Conservation (phyloP, 768 basidiomycete species). For the Macrolepiota fuliginosa region DNA sequence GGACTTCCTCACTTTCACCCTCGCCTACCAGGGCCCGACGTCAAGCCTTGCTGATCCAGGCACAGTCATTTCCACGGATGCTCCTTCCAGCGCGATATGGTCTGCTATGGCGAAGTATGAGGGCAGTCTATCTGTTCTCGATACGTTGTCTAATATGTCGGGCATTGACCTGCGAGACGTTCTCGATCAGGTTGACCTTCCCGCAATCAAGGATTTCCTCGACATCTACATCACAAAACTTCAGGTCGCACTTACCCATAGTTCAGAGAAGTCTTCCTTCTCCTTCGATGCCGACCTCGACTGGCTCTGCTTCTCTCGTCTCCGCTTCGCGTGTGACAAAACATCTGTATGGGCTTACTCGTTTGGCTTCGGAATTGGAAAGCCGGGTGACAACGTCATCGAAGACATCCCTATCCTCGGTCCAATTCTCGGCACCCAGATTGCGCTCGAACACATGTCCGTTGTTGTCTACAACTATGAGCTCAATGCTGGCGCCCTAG, state of each 20-base stretch:
- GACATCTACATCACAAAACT: neutral
- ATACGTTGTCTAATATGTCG: neutral
- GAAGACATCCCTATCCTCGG: neutral
- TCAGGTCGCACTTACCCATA: neutral
- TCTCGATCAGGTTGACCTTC: neutral
- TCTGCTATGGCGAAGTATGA: neutral
- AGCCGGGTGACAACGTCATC: neutral
- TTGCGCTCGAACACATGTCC: neutral
- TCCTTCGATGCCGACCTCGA: neutral
- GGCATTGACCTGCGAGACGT: neutral
- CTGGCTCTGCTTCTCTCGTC: neutral
- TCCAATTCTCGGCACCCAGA: neutral
- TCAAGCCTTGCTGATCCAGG: neutral
- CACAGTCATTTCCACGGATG: neutral
- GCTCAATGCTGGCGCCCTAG: neutral
- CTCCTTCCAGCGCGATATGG: neutral
- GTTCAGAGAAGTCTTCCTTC: neutral
- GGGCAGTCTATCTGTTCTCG: neutral
- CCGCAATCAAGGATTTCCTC: neutral
- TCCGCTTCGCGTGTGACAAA: neutral
- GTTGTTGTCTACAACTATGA: neutral
- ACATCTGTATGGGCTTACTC: neutral
- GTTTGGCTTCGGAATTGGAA: neutral
- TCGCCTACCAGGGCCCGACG: neutral
- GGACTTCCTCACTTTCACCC: neutral